phyloP scores from a whole-genome alignment of 768 basidiomycete genomes.

The Trametes gibbosa region DNA sequence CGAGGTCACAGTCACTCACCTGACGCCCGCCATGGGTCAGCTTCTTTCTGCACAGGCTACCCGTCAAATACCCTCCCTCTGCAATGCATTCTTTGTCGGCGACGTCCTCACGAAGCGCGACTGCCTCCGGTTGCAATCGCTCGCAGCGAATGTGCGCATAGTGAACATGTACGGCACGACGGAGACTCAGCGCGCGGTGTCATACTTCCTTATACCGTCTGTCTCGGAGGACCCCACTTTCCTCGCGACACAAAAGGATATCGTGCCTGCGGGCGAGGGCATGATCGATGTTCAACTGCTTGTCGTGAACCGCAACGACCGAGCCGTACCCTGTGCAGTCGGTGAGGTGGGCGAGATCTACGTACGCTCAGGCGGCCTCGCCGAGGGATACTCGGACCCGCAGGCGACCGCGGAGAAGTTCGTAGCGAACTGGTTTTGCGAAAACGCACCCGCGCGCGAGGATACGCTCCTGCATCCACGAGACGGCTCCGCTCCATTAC shows the following conservation, averaged over 20 bases:
- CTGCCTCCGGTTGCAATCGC: conserved; percentile 88
- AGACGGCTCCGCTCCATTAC: conserved; percentile 48
- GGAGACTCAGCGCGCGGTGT: conserved; percentile 98
- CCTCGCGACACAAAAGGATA: conserved; percentile 91
- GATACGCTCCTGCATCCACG: conserved; percentile 74
- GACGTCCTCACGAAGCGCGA: conserved; percentile 98
- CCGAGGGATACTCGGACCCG: conserved; percentile 89
- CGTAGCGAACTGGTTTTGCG: conserved; percentile 88
- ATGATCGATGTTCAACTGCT: conserved; percentile 98
- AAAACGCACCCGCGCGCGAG: conserved; percentile 42
- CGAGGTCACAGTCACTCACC: conserved; percentile 91
- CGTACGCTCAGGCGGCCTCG: conserved; percentile 92
- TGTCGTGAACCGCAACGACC: conserved; percentile 89
- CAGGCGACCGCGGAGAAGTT: conserved; percentile 89
- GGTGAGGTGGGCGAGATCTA: conserved; percentile 99
- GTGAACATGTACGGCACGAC: conserved; percentile 99
- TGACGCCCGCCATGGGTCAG: conserved; percentile 99
- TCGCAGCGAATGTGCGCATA: conserved; percentile 89
- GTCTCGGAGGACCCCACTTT: conserved; percentile 84
- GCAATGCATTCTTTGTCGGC: conserved; percentile 97
- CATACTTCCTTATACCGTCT: conserved; percentile 91
- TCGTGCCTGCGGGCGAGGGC: conserved; percentile 95
- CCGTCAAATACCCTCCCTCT: conserved; percentile 78
- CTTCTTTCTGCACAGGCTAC: conserved; percentile 88
- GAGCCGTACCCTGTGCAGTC: conserved; percentile 82